These are phyloP conservation scores for Starmerella riodocensis DNA, from an alignment of 805 yeast species.

Conservation along the genomic window DNA sequence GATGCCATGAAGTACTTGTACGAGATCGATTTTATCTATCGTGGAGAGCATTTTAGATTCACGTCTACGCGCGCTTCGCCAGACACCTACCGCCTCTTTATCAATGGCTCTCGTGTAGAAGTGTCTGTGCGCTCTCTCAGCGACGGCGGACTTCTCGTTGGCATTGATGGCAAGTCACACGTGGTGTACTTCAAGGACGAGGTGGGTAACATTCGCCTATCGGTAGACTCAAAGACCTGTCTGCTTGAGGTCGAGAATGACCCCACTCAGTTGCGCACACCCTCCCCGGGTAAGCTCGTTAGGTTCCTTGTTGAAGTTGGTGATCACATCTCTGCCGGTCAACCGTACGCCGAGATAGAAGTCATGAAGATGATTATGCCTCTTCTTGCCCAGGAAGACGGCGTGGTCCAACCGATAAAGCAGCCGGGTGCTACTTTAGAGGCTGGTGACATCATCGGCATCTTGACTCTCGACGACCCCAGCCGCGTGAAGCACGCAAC, in stretches of 20 bases:
- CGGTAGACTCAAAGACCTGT: slow-evolving; percentile 93
- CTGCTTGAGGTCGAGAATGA: slow-evolving; percentile 89
- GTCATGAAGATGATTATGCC: slow-evolving; percentile 99
- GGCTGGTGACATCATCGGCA: slow-evolving; percentile 96
- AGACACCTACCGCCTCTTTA: slow-evolving; percentile 74
- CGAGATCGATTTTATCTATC: slow-evolving; percentile 91
- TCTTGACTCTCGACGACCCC: slow-evolving; percentile 88
- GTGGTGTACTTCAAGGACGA: slow-evolving; percentile 97
- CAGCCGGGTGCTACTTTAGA: slow-evolving; percentile 96
- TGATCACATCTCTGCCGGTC: slow-evolving; percentile 82
- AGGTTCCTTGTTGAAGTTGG: slow-evolving; percentile 89
- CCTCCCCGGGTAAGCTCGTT: slow-evolving; percentile 96
- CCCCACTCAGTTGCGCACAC: slow-evolving; percentile 96
- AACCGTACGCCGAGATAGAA: slow-evolving; percentile 95
- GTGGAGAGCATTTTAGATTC: slow-evolving; percentile 82
- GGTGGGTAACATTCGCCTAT: slow-evolving; percentile 83
- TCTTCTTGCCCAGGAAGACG: slow-evolving; percentile 81
- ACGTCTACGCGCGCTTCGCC: slow-evolving; percentile 87
- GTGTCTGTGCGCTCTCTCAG: slow-evolving; percentile 80
- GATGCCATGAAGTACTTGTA: slow-evolving; percentile 70
- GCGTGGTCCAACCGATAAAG: slow-evolving; percentile 79
- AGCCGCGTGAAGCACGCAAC: slow-evolving; percentile 92
- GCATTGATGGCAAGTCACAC: slow-evolving; percentile 86
- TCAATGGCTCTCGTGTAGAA: slow-evolving; percentile 83
- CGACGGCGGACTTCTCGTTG: slow-evolving; percentile 85